Evolutionary conservation across 139 green algal genomes (phyloP).

Genomic region (Chlamydomonas schloesseri): DNA sequence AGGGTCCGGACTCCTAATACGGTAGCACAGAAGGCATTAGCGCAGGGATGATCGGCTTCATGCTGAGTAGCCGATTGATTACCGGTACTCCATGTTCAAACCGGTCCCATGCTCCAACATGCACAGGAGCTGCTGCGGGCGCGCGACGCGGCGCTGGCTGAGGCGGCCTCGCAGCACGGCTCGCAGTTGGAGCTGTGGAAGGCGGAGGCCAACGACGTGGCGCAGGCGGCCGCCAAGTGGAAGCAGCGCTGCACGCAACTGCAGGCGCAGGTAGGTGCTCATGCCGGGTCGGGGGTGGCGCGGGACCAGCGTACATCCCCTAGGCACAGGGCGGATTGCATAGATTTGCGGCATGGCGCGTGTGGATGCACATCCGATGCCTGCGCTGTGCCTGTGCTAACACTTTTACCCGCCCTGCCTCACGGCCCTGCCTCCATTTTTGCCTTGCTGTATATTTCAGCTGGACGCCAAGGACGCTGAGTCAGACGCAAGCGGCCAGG

Average conservation of each 20-base stretch:
- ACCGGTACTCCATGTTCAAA: too few relatives aligned
- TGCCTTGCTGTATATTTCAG: neutral
- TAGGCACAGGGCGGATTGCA: neutral
- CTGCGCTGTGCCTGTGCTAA: too few relatives aligned
- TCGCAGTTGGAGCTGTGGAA: slow-evolving; percentile 59
- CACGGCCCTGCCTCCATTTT: too few relatives aligned
- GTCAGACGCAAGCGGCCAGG: neutral
- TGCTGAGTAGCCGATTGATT: too few relatives aligned
- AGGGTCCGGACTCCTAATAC: too few relatives aligned
- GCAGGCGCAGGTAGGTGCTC: slow-evolving; percentile 47
- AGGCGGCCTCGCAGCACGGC: slow-evolving; percentile 37
- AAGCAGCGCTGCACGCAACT: slow-evolving; percentile 55
- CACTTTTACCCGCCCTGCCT: too few relatives aligned
- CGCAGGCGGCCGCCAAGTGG: slow-evolving; percentile 56
- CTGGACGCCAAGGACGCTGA: slow-evolving; percentile 23
- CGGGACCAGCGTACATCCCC: neutral
- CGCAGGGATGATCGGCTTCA: too few relatives aligned
- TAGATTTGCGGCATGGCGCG: too few relatives aligned
- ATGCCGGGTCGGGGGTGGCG: neutral
- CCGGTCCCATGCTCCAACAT: too few relatives aligned
- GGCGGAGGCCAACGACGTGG: slow-evolving; percentile 58
- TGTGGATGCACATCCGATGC: too few relatives aligned
- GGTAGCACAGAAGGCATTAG: too few relatives aligned
- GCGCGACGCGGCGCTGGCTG: slow-evolving; percentile 46
- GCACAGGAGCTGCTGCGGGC: slow-evolving; percentile 13